Conservation (phyloP, 805 yeast species). For the Yamadazyma takamatsuzukensis region DNA sequence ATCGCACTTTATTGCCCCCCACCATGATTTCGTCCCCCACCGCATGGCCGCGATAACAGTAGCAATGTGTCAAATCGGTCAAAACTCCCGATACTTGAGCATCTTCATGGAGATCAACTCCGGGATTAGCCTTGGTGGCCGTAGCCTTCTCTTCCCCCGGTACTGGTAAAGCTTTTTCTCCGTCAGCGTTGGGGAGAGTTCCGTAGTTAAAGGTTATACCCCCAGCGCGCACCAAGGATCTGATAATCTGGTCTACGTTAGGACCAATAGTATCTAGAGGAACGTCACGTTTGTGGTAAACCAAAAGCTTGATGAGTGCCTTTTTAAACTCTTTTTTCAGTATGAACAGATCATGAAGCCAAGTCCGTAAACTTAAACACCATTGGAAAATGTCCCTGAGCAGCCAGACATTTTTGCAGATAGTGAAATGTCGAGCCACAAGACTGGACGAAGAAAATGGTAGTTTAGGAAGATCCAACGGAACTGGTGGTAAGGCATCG, state of each 20-base stretch:
- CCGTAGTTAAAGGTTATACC: conserved; percentile 34
- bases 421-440: conserved; percentile 45
- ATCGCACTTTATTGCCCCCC: conserved; percentile 16
- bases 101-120: conserved; percentile 15
- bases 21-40: conserved; percentile 12
- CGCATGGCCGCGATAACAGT: conserved; percentile 29
- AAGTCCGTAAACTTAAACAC: conserved; percentile 48
- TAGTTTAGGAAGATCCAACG: conserved; percentile 47
- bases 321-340: conserved; percentile 50
- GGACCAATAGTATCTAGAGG: conserved; percentile 49
- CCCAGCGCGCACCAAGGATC: conserved; percentile 37
- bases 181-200: conserved; percentile 10
- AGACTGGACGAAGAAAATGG: conserved; percentile 54
- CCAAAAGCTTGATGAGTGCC: conserved; percentile 48
- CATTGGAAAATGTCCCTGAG: conserved; percentile 50
- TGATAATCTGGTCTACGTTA: conserved; percentile 47
- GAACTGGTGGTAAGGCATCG: conserved; percentile 40
- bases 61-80: conserved; percentile 44
- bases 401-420: conserved; percentile 45
- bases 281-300: conserved; percentile 46
- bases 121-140: conserved; percentile 12
- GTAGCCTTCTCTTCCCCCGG: conserved; percentile 5
- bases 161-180: conserved; percentile 9
- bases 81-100: conserved; percentile 37
- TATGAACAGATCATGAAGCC: conserved; percentile 53